Conservation (phyloP, 2,329 filamentous ascomycete species). For the Pseudopyricularia cyperi region DNA sequence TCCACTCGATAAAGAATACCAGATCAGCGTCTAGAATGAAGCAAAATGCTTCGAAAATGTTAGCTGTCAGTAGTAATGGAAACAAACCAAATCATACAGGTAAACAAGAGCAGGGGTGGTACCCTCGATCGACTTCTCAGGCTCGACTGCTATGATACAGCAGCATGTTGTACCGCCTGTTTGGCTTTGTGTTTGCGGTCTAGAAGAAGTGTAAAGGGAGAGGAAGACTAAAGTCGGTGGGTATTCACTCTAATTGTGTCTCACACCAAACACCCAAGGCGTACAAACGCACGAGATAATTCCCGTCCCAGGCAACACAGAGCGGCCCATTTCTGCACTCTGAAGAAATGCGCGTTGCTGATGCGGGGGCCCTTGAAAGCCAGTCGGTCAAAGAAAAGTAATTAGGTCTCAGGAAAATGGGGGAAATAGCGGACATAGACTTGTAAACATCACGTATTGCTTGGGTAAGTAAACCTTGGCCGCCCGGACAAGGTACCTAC, state of each 20-base stretch:
- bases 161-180: neutral
- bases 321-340: conserved; percentile 1
- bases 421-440: neutral
- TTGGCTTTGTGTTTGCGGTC: neutral
- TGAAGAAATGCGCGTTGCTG: neutral
- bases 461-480: too few relatives aligned
- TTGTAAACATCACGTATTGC: too few relatives aligned
- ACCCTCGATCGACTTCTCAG: neutral
- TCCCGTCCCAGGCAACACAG: conserved; percentile 1
- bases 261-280: neutral
- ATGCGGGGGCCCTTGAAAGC: neutral
- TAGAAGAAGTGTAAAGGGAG: neutral
- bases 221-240: neutral
- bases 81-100: neutral
- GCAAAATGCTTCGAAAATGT: neutral
- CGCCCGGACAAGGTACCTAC: too few relatives aligned
- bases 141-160: conserved; percentile 1
- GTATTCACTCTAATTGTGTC: neutral
- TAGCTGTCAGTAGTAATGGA: neutral
- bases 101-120: neutral
- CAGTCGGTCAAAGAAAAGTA: neutral
- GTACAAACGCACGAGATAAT: conserved; percentile 1
- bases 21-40: neutral
- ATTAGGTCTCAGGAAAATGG: neutral
- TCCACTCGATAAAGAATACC: neutral